Conservation (phyloP, 2,329 filamentous ascomycete genomes). For the Monosporascus cannonballus region DNA sequence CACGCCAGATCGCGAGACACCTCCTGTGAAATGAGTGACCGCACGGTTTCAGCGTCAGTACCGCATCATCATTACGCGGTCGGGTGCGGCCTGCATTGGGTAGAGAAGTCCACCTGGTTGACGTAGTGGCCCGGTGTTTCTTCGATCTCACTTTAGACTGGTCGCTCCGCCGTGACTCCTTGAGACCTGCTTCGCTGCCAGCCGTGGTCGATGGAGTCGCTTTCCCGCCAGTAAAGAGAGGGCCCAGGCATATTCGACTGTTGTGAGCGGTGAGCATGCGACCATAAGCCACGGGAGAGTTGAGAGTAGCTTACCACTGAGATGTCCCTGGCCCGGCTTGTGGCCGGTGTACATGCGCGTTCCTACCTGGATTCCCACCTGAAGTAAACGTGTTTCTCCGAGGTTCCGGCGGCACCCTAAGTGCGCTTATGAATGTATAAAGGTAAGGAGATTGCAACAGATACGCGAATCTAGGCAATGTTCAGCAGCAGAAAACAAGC, state of each 20-base stretch:
- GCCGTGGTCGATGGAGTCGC: neutral
- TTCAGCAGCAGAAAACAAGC: too few species aligned
- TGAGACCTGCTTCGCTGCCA: too few species aligned
- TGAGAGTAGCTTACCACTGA: neutral
- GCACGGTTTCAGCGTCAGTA: neutral
- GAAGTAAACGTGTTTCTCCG: too few species aligned
- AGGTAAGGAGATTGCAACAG: too few species aligned
- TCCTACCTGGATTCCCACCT: too few species aligned
- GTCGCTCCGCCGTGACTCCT: too few species aligned
- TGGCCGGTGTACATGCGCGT: too few species aligned
- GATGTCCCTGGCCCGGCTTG: too few species aligned
- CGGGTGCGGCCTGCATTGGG: neutral
- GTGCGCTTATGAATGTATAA: too few species aligned
- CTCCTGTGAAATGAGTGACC: neutral
- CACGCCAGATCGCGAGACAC: neutral
- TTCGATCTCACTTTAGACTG: too few species aligned
- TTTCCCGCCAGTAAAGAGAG: neutral
- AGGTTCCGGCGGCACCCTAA: too few species aligned
- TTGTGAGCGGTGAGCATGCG: neutral
- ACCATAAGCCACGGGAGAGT: neutral
- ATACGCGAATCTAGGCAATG: too few species aligned
- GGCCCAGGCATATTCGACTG: neutral
- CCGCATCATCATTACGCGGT: neutral
- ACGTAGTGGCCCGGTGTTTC: neutral
- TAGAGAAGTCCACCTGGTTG: neutral